Conservation (phyloP, 805 yeast species). For the Saccharomycopsis guyanensis region DNA sequence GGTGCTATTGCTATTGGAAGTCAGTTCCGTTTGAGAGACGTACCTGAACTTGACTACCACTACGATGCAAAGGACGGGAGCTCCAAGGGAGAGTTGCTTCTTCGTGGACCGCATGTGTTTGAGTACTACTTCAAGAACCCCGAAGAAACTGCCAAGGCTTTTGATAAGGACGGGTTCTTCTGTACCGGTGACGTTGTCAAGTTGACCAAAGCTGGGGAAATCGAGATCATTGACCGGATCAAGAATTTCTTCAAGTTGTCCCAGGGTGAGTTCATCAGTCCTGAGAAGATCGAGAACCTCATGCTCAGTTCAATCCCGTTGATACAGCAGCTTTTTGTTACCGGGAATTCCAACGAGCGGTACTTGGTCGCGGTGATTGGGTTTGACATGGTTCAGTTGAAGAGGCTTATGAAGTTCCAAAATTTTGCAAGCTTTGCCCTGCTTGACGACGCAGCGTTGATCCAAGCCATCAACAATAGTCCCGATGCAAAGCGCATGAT, state of each 20-base stretch:
- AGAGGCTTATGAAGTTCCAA: too few relatives aligned
- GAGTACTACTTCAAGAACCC: conserved; percentile 48
- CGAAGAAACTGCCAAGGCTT: conserved; percentile 44
- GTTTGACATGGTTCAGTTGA: conserved; percentile 36
- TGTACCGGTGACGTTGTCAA: conserved; percentile 60
- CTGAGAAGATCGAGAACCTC: conserved; percentile 64
- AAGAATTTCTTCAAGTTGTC: conserved; percentile 69
- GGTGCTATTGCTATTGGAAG: conserved; percentile 35
- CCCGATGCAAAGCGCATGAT: conserved; percentile 30
- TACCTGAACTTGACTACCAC: conserved; percentile 61
- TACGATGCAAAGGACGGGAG: conserved; percentile 38
- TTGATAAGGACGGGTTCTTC: conserved; percentile 60
- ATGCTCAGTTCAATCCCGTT: conserved; percentile 47
- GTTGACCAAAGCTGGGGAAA: conserved; percentile 43
- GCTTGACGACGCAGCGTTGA: conserved; percentile 1
- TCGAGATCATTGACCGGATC: conserved; percentile 63
- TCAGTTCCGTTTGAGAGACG: conserved; percentile 48
- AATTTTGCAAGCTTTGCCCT: too few relatives aligned
- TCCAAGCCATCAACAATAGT: conserved; percentile 25
- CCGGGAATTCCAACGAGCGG: conserved; percentile 54
- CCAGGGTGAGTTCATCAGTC: conserved; percentile 65
- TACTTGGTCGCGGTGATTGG: conserved; percentile 58
- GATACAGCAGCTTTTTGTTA: conserved; percentile 48
- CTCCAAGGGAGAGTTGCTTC: conserved; percentile 46
- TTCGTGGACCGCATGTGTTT: conserved; percentile 61